phyloP scores from a whole-genome alignment of 208 protist genomes.

The Trypanosoma lewisi region DNA sequence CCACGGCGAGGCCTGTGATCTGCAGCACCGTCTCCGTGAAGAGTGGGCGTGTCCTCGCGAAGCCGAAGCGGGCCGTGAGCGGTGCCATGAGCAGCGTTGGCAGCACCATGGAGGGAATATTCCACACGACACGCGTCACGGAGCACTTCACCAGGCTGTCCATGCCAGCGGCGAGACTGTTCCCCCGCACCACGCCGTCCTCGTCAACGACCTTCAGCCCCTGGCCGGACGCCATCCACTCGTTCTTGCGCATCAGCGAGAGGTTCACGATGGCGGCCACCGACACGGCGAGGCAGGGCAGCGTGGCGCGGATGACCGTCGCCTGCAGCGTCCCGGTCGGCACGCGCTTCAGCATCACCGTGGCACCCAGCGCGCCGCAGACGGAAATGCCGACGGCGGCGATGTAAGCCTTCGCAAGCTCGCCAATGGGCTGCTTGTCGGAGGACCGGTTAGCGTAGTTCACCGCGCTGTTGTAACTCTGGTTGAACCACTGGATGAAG shows the following conservation, averaged over 20 bases:
- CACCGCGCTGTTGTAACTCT: conserved; percentile 92
- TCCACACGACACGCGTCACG: conserved; percentile 74
- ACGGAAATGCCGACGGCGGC: conserved; percentile 75
- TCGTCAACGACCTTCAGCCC: conserved; percentile 87
- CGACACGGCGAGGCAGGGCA: conserved; percentile 84
- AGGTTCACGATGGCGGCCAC: conserved; percentile 85
- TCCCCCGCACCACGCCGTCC: conserved; percentile 70
- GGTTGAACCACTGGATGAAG: conserved; percentile 92
- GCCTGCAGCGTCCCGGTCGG: conserved; percentile 46
- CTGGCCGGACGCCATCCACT: conserved; percentile 69
- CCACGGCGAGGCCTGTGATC: conserved; percentile 60
- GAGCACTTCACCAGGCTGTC: conserved; percentile 80
- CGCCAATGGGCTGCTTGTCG: conserved; percentile 76
- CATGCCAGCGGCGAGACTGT: conserved; percentile 69
- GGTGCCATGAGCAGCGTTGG: conserved; percentile 83
- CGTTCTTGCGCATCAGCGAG: conserved; percentile 88
- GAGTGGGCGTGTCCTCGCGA: conserved; percentile 35
- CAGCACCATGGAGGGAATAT: conserved; percentile 84
- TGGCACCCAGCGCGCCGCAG: conserved; percentile 61
- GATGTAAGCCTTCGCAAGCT: conserved; percentile 78
- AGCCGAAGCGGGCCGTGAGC: conserved; percentile 33
- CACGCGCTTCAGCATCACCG: conserved; percentile 55
- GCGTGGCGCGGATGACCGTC: conserved; percentile 71
- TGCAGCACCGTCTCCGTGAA: conserved; percentile 57
- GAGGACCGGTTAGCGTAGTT: conserved; percentile 94